A percentile compares a stretch with the other conserved stretches of the same genome.
Evolutionary conservation across 345 rosid genomes (phyloP).

Genomic region (Luvunga scandens): DNA sequence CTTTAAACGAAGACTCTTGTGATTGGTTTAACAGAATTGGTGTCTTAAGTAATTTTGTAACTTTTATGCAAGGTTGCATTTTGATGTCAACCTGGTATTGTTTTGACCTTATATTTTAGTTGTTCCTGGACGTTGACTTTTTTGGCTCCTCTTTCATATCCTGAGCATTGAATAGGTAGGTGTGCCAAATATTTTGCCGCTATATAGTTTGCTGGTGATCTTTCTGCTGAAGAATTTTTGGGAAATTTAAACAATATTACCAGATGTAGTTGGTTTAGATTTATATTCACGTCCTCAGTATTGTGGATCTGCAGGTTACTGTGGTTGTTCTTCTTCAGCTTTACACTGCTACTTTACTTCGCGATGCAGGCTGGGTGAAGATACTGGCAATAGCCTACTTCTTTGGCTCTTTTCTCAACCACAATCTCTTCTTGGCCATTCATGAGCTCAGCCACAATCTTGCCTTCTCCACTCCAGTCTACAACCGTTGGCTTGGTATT

Average conservation of each 20-base stretch:
- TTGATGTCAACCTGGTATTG: background rate
- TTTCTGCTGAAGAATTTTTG: background rate
- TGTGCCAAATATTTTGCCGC: no score
- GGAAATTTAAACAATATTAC: background rate
- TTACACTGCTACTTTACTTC: constrained; percentile 58
- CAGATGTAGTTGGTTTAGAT: background rate
- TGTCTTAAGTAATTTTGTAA: background rate
- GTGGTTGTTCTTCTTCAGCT: constrained; percentile 73
- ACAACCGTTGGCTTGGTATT: constrained; percentile 85
- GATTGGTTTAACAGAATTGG: background rate
- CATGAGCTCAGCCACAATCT: constrained; percentile 94
- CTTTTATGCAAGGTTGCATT: background rate
- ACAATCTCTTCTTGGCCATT: constrained; percentile 87
- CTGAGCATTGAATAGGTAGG: background rate
- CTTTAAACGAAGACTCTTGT: background rate
- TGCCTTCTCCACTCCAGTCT: constrained; percentile 72
- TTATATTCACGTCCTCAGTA: background rate
- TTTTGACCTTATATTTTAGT: background rate
- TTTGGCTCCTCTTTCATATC: background rate
- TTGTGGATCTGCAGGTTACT: constrained; percentile 47
- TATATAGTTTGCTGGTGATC: background rate
- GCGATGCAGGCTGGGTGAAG: constrained; percentile 65
- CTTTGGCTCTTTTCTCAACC: constrained; percentile 87
- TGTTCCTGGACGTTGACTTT: background rate
- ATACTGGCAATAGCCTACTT: constrained; percentile 63